Conservation (phyloP, 805 yeast genomes). For the Wickerhamomyces hampshirensis region DNA sequence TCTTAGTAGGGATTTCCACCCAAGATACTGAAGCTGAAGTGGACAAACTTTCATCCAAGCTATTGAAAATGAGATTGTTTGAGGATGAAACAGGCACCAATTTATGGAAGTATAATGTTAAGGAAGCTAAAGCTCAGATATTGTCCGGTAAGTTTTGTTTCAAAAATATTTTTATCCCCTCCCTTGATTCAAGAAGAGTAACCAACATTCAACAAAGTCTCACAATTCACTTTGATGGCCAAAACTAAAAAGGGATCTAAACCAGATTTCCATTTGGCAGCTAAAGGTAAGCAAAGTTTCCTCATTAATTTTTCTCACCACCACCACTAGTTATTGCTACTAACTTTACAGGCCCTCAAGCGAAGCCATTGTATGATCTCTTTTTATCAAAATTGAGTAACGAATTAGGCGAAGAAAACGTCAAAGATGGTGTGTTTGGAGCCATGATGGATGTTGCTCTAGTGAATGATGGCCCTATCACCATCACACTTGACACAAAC, state of each 20-base stretch:
- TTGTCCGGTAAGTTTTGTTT: constrained; percentile 48
- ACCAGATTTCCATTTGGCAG: constrained; percentile 93
- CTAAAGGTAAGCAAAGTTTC: constrained; percentile 70
- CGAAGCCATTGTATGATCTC: constrained; percentile 38
- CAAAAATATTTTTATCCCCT: too few species aligned
- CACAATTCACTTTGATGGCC: constrained; percentile 90
- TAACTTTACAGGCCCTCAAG: constrained; percentile 52
- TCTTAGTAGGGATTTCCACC: constrained; percentile 79
- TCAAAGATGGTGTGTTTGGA: constrained; percentile 87
- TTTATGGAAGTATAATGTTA: constrained; percentile 73
- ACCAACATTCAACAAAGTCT: constrained; percentile 39
- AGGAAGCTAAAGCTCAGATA: constrained; percentile 62
- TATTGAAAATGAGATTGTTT: constrained; percentile 63
- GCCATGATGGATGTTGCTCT: constrained; percentile 95
- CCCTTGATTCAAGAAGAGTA: background rate
- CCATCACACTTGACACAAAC: constrained; percentile 71
- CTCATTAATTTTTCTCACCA: too few species aligned
- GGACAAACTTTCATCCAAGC: constrained; percentile 59
- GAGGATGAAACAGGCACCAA: constrained; percentile 59
- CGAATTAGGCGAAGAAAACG: constrained; percentile 58
- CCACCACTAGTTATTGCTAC: too few species aligned
- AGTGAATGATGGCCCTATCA: constrained; percentile 91
- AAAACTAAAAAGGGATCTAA: constrained; percentile 86
- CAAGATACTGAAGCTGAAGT: constrained; percentile 77
- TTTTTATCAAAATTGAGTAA: constrained; percentile 44